phyloP scores from a whole-genome alignment of 2,329 filamentous ascomycete species.

The Cladosporium sp. region DNA sequence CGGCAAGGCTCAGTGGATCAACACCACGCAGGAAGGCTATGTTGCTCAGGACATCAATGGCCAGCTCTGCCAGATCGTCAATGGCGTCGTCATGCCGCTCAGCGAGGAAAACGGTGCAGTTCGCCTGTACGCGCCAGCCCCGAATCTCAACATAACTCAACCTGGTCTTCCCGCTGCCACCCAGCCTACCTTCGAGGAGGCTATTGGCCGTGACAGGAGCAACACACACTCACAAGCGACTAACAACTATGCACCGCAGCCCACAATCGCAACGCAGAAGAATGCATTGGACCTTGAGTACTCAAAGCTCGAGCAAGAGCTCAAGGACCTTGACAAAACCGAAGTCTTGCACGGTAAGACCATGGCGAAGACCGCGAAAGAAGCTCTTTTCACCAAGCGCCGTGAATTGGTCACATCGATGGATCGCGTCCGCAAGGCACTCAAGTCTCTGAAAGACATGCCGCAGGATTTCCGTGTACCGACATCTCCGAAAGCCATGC shows the following conservation, averaged over 20 bases:
- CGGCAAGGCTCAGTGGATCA: constrained; percentile 23
- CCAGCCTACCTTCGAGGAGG: constrained; percentile 1
- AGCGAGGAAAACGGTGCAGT: constrained; percentile 28
- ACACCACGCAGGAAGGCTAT: constrained; percentile 26
- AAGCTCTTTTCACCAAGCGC: constrained; percentile 28
- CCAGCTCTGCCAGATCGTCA: constrained; percentile 32
- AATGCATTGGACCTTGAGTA: constrained; percentile 32
- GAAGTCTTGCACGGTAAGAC: constrained; percentile 31
- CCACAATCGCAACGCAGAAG: constrained; percentile 26
- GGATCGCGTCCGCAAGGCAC: constrained; percentile 30
- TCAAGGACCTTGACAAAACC: constrained; percentile 32
- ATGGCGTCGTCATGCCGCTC: constrained; percentile 31
- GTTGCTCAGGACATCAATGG: constrained; percentile 32
- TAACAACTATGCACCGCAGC: constrained; percentile 13
- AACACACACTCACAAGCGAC: background rate
- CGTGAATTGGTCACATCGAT: constrained; percentile 27
- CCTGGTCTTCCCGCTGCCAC: constrained; percentile 12
- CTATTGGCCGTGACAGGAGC: constrained; percentile 1
- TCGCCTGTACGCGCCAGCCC: constrained; percentile 31
- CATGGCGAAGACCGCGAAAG: constrained; percentile 27
- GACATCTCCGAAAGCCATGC: constrained; percentile 20
- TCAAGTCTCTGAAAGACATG: constrained; percentile 27
- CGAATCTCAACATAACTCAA: constrained; percentile 29
- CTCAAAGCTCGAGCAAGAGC: constrained; percentile 30
- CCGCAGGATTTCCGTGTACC: constrained; percentile 18